These are phyloP conservation scores for Sporothrix phasma DNA, from an alignment of 2,329 filamentous ascomycete species.

Conservation along the genomic window DNA sequence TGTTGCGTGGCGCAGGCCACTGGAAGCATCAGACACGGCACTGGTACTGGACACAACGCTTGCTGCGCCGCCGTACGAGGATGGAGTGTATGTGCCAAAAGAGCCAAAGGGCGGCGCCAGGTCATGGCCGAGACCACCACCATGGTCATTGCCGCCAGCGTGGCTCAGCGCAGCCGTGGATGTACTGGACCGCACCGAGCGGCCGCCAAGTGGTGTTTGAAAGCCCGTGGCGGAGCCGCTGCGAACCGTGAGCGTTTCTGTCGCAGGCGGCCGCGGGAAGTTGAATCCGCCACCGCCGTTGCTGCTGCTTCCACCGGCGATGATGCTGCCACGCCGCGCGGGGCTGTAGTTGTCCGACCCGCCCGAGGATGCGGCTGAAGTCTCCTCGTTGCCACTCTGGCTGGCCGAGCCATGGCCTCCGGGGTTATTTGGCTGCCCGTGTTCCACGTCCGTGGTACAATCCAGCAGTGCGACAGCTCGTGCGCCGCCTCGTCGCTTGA, in stretches of 20 bases:
- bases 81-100: constrained; percentile 18
- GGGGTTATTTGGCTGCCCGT: constrained; percentile 11
- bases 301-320: neutral
- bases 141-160: neutral
- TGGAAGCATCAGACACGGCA: constrained; percentile 25
- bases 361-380: neutral
- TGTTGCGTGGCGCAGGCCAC: constrained; percentile 17
- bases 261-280: constrained; percentile 23
- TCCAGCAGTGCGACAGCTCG: constrained; percentile 45
- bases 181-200: constrained; percentile 22
- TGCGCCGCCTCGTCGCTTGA: constrained; percentile 33
- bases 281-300: constrained; percentile 13
- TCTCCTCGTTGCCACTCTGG: constrained; percentile 18
- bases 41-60: constrained; percentile 24
- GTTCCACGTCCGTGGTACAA: constrained; percentile 33
- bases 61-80: neutral
- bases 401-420: constrained; percentile 19
- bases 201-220: constrained; percentile 18
- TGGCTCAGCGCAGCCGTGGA: constrained; percentile 17
- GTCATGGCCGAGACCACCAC: neutral
- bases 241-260: constrained; percentile 17
- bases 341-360: constrained; percentile 22
- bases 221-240: constrained; percentile 18
- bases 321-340: constrained; percentile 12
- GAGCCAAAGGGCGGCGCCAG: constrained; percentile 9